A percentile compares a stretch with the other conserved stretches of the same genome.
Evolutionary conservation across 2,329 filamentous ascomycete genomes (phyloP).

Genomic region (Seiridium cupressi): DNA sequence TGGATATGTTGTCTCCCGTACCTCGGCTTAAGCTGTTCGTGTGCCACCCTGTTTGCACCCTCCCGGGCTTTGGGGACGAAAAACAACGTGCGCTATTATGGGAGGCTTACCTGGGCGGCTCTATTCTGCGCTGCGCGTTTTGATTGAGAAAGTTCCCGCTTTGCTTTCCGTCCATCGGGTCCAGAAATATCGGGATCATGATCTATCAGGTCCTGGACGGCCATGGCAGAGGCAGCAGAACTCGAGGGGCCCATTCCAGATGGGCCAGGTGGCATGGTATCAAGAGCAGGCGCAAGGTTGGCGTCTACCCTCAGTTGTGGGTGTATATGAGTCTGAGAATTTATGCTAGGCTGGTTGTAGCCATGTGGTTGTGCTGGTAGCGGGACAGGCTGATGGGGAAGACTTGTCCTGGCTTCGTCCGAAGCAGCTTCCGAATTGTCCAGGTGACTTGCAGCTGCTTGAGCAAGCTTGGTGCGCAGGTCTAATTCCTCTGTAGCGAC

Average conservation of each 20-base stretch:
- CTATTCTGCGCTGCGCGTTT: conserved; percentile 96
- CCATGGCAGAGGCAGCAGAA: conserved; percentile 20
- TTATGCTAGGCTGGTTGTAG: conserved; percentile 20
- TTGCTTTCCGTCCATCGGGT: conserved; percentile 68
- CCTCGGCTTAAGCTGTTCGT: no score
- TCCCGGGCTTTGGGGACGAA: neutral
- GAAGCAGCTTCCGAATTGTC: conserved; percentile 15
- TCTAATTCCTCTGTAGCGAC: conserved; percentile 10
- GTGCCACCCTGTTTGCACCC: no score
- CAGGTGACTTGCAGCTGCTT: conserved; percentile 17
- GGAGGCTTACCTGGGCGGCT: conserved; percentile 79
- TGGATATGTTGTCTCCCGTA: no score
- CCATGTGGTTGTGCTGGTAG: conserved; percentile 23
- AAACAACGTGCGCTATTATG: neutral
- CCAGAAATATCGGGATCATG: conserved; percentile 25
- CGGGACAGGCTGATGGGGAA: conserved; percentile 18
- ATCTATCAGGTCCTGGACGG: conserved; percentile 27
- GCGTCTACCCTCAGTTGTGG: conserved; percentile 23
- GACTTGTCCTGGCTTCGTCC: conserved; percentile 15
- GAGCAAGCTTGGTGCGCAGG: conserved; percentile 19
- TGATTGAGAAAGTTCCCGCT: conserved; percentile 89
- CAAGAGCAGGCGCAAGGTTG: conserved; percentile 18
- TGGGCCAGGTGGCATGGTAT: conserved; percentile 31
- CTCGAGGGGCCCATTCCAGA: conserved; percentile 23
- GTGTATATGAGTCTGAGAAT: conserved; percentile 23